Base-by-base conservation (phyloP, 371 early-diverging fungal genomes). In the Mortierella sp. region DNA sequence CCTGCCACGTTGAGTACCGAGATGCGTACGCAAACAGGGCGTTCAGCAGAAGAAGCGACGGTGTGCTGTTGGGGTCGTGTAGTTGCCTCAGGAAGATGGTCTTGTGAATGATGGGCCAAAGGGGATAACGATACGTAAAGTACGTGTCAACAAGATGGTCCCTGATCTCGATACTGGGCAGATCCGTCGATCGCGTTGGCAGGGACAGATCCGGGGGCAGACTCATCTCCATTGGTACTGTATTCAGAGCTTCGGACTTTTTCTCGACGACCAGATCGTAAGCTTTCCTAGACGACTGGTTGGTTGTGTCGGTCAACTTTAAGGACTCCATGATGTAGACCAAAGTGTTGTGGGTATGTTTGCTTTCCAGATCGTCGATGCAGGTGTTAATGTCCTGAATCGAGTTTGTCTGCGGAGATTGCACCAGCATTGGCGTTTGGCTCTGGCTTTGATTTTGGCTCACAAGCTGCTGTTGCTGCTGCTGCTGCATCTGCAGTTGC, bases 81-180 rank as follows among this genome's bases (percentile, higher is more conserved):
- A 80, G 43, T 50, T 72, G 73, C 19, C 49, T 53, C 26, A 80
- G 32, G 34, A 80, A 80, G 46, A 66, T 72, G 39, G 56, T 72
- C 54, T 69, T 78, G 73, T 80, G 80, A 37, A 80, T 56, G 39
- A 80, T 69, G 24, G 80, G 80, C 68, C 76, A 75, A 43, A 75
- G 50, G 14, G 76, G 76, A 49, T 75, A 75, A 47, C 76, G 69
- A 41, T 75, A 75, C 3, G 76, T 75, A 19, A 75, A 75, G 51
- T 75, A 75, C 11, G 76, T 69, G 39, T 69, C 70, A 30, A 75
- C 76, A 27, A 75, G 64, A 50, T 75, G 76, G 34, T 75, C 76
- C 26, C 76, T 55, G 43, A 75, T 75, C 44, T 75, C 76, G 34
- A 61, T 39, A 23, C 76, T 75, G 5, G 76, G 76, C 5, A 75